These are phyloP conservation scores for Dactylellina haptotyla DNA, from an alignment of 2,329 filamentous ascomycete genomes.

Conservation along the genomic window DNA sequence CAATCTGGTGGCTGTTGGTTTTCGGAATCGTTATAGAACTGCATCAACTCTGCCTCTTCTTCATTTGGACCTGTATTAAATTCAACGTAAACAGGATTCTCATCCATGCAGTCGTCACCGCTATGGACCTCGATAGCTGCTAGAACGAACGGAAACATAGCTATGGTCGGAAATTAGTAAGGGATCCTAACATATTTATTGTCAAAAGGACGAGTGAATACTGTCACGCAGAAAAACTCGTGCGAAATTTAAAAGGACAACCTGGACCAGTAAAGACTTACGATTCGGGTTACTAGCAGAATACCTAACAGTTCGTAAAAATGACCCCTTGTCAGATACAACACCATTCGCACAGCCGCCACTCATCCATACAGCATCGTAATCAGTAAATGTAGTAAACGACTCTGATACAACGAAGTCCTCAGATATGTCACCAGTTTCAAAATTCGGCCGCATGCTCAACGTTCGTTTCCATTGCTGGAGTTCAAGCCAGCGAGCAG, in stretches of 20 bases:
- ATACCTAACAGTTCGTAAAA: slow-evolving; percentile 17
- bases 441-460: not conserved
- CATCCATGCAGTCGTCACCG: slow-evolving; percentile 24
- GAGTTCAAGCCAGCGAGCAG: slow-evolving; percentile 26
- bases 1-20: not conserved
- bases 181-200: not conserved
- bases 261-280: no score
- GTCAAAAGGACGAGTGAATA: no score
- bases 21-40: not conserved
- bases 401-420: not conserved
- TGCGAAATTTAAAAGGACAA: no score
- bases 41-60: not conserved
- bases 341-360: slow-evolving; percentile 30
- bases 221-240: no score
- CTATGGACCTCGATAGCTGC: slow-evolving; percentile 15
- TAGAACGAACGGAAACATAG: slow-evolving; percentile 11
- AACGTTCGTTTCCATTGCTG: slow-evolving; percentile 21
- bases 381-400: slow-evolving; percentile 13
- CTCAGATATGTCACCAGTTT: not conserved
- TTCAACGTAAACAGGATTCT: slow-evolving; percentile 6
- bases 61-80: not conserved
- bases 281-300: slow-evolving; percentile 18
- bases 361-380: slow-evolving; percentile 10
- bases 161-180: slow-evolving; percentile 2
- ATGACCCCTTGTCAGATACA: slow-evolving; percentile 7